A percentile compares a stretch with the other conserved stretches of the same genome.
Evolutionary conservation across 768 basidiomycete genomes (phyloP).

Genomic region (Strobilomyces echinocephalus): DNA sequence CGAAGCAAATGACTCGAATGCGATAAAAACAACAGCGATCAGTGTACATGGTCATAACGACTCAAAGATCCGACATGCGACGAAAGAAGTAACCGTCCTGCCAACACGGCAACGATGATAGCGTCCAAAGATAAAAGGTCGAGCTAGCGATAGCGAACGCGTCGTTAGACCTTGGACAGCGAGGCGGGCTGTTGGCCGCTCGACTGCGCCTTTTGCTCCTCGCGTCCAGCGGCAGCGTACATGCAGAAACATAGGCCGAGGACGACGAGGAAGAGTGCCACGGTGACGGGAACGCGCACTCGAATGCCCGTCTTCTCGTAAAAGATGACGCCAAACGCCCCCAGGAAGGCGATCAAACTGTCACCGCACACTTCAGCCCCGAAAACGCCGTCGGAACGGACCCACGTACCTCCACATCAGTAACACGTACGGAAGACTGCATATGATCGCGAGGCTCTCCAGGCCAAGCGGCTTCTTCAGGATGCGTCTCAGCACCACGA

Average conservation of each 20-base stretch:
- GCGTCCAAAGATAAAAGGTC: background rate
- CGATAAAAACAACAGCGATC: too few relatives aligned
- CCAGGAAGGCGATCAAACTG: conserved; percentile 35
- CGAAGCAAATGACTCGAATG: too few relatives aligned
- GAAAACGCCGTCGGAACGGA: background rate
- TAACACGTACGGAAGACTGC: conserved; percentile 38
- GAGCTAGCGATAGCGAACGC: background rate
- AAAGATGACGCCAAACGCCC: conserved; percentile 28
- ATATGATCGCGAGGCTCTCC: conserved; percentile 37
- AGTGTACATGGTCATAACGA: background rate
- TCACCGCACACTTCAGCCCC: background rate
- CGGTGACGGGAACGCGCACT: conserved; percentile 26
- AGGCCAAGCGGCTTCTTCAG: conserved; percentile 25
- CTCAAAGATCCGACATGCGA: background rate
- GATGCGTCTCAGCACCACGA: conserved; percentile 26
- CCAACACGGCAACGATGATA: background rate
- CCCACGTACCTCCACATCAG: conserved; percentile 37
- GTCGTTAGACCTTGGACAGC: conserved; percentile 2
- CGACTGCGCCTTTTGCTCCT: conserved; percentile 4
- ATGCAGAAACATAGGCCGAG: conserved; percentile 30
- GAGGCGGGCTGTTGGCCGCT: background rate
- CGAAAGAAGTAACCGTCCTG: background rate
- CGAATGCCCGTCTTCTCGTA: conserved; percentile 22
- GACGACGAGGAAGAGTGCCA: conserved; percentile 20
- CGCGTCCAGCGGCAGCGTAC: conserved; percentile 17